Base-by-base conservation (phyloP, 805 yeast genomes). In the Kodamaea neixiangensis region DNA sequence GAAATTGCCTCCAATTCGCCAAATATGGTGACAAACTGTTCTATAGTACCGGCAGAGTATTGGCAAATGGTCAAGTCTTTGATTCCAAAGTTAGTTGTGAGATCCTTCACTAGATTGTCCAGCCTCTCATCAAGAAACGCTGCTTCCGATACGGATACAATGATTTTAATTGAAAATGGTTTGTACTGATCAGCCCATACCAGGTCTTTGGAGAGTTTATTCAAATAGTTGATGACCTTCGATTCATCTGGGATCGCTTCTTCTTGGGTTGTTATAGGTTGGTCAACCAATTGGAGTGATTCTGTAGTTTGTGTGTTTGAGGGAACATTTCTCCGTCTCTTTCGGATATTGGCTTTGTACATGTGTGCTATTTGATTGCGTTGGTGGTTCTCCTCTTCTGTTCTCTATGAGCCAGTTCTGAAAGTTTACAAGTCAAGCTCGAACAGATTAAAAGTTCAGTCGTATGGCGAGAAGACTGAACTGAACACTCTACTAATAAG, bases 21-120 rank as follows among this genome's bases (percentile, higher is more conserved):
- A 44, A 60, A 60, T 5, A 74, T 31, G 1, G 70, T 56, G 5
- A 73, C 46, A 46, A 59, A 61, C 43, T 73, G 51, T 38, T 73
- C 77, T 6, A 70, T 54, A 9, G 65, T 45, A 6, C 69, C 72
- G 5, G 65, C 56, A 0, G 51, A 46, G 2, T 53, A 42, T 5
- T 54, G 52, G 0, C 72, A 65, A 5, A 69, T 33, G 1, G 57
- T 35, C 5, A 68, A 22, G 37, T 65, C 64, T 4, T 51, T 54
- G 5, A 65, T 45, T 5, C 45, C 47, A 42, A 71, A 72, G 15
- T 55, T 54, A 5, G 54, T 48, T 35, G 56, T 62, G 29, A 71
- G 37, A 5, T 15, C 33, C 15, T 56, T 43, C 4, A 25, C 22
- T n/a, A 62, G 22, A 5, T 39, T 43, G 1, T 54, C 57, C 2